Evolutionary conservation across 169 alveolate genomes (phyloP).

Genomic region (Eimeria acervulina): DNA sequence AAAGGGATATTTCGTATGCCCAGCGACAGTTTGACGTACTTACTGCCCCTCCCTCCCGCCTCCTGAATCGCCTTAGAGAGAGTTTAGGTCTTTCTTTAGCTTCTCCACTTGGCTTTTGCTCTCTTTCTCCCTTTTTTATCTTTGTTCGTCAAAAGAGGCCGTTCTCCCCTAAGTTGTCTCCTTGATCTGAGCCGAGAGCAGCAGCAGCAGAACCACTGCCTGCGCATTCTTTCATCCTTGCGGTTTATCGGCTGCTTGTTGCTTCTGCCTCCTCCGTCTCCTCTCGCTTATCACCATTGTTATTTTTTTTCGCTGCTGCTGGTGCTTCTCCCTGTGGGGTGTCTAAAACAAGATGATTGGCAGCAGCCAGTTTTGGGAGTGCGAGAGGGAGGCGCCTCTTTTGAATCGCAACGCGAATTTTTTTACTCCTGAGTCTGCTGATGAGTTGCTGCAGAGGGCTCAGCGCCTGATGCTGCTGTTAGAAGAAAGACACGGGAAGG

Average conservation of each 20-base stretch:
- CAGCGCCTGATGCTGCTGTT: slow-evolving; percentile 82
- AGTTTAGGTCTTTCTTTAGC: not conserved
- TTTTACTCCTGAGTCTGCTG: slow-evolving; percentile 78
- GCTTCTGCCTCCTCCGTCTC: not conserved
- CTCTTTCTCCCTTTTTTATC: too few species aligned
- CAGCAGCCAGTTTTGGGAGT: slow-evolving; percentile 84
- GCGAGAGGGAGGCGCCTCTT: slow-evolving; percentile 87
- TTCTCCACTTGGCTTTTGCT: not conserved
- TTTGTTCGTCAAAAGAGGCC: too few species aligned
- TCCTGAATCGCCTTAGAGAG: too few species aligned
- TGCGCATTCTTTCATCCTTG: too few species aligned
- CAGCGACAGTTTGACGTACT: too few species aligned
- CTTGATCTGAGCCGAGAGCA: too few species aligned
- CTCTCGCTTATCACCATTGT: too few species aligned
- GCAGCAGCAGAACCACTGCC: too few species aligned
- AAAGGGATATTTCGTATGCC: not conserved
- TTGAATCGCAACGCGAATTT: slow-evolving; percentile 84
- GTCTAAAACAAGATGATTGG: slow-evolving; percentile 81
- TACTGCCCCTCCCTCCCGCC: not conserved
- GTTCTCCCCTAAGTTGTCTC: too few species aligned
- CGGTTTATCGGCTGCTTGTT: too few species aligned
- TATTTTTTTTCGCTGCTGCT: not conserved
- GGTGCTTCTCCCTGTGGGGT: too few species aligned
- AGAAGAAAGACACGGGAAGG: slow-evolving; percentile 62
- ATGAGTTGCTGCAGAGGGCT: slow-evolving; percentile 81